Evolutionary conservation across 495 filamentous ascomycete genomes (phyloP).

Genomic region (Aspergillus baeticus): DNA sequence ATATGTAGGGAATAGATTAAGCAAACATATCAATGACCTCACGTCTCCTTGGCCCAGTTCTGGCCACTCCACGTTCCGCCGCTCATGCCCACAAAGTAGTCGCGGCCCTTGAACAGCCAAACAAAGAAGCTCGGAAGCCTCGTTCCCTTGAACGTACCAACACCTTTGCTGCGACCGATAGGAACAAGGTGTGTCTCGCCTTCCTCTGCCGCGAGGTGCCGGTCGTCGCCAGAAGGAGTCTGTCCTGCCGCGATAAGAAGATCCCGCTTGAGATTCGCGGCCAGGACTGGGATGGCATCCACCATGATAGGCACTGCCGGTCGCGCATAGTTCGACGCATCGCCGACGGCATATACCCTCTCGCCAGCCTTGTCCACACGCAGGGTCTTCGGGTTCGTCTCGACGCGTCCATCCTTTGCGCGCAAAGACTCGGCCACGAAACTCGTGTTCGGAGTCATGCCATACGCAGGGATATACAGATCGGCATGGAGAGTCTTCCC

Average conservation of each 20-base stretch:
- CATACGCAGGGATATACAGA: slow-evolving; percentile 49
- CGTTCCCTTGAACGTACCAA: slow-evolving; percentile 55
- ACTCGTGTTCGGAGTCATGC: slow-evolving; percentile 42
- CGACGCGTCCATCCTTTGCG: slow-evolving; percentile 34
- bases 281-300: slow-evolving; percentile 37
- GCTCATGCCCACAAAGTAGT: slow-evolving; percentile 58
- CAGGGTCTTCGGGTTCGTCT: slow-evolving; percentile 39
- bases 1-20: not conserved
- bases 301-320: slow-evolving; percentile 38
- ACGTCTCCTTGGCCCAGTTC: slow-evolving; percentile 48
- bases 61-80: slow-evolving; percentile 49
- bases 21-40: too few species aligned
- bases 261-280: slow-evolving; percentile 46
- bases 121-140: slow-evolving; percentile 54
- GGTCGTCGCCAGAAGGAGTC: slow-evolving; percentile 14
- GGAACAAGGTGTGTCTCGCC: slow-evolving; percentile 53
- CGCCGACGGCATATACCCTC: slow-evolving; percentile 48
- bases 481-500: slow-evolving; percentile 41
- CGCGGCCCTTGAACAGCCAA: slow-evolving; percentile 60
- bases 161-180: slow-evolving; percentile 51
- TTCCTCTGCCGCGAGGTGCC: slow-evolving; percentile 36
- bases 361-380: slow-evolving; percentile 48
- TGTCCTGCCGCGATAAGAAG: slow-evolving; percentile 20
- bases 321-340: slow-evolving; percentile 32
- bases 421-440: slow-evolving; percentile 39